A percentile compares a stretch with the other conserved stretches of the same genome.
phyloP scores from a whole-genome alignment of 2,329 filamentous ascomycete genomes.

The Fusarium nygamai region DNA sequence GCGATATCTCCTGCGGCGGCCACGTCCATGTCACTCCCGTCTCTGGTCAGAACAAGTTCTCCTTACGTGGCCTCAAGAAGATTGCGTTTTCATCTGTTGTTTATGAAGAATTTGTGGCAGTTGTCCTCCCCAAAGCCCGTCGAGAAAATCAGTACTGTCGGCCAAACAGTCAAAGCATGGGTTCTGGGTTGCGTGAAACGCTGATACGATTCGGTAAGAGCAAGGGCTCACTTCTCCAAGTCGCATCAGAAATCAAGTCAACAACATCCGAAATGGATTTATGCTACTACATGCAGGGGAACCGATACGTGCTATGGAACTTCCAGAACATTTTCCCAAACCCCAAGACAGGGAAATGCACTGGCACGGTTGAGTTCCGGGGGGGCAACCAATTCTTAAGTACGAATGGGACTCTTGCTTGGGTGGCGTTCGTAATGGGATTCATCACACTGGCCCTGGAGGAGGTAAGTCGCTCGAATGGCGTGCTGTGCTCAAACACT shows the following conservation, averaged over 20 bases:
- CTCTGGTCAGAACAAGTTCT: constrained; percentile 48
- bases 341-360: constrained; percentile 50
- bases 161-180: constrained; percentile 46
- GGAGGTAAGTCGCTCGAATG: constrained; percentile 41
- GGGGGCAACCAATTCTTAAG: constrained; percentile 53
- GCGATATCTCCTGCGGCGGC: constrained; percentile 50
- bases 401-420: constrained; percentile 50
- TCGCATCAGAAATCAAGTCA: constrained; percentile 45
- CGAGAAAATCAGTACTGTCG: constrained; percentile 51
- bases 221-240: constrained; percentile 37
- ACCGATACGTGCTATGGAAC: constrained; percentile 54
- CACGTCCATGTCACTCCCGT: constrained; percentile 54
- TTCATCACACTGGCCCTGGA: constrained; percentile 51
- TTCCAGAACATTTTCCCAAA: constrained; percentile 53
- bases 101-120: constrained; percentile 50
- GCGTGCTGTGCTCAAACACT: not conserved
- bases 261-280: constrained; percentile 44
- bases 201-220: constrained; percentile 44
- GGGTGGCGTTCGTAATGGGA: constrained; percentile 53
- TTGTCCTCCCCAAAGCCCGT: constrained; percentile 47
- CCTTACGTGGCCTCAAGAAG: constrained; percentile 48
- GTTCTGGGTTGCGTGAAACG: constrained; percentile 44
- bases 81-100: constrained; percentile 50
- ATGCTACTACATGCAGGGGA: constrained; percentile 52
- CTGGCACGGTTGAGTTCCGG: constrained; percentile 53